Base-by-base conservation (phyloP, 352 stramenopile species). In the Globisporangium cystogenes region DNA sequence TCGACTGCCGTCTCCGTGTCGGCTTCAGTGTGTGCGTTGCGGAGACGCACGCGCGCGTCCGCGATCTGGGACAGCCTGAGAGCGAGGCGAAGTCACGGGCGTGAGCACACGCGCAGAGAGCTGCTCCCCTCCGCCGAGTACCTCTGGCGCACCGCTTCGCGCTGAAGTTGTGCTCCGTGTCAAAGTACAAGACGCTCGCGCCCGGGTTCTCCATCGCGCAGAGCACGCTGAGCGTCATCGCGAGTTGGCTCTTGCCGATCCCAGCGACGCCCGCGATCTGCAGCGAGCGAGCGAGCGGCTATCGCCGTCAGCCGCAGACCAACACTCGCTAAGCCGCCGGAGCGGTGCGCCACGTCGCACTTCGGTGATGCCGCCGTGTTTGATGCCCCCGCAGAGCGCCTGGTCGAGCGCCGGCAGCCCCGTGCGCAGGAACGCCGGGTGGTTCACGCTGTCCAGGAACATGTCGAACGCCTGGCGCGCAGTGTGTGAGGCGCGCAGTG, bases 161-260 rank as follows among this genome's bases (percentile, higher is more conserved):
- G 46, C 76, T 89, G 37, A 91, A 87, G 49, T 85, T 87, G 46
- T 79, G 72, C 42, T 87, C 80, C 4, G 68, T 72, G 44, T 93
- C 80, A 43, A 90, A 74, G 55, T 82, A 93, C 48, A 93, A 45
- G 21, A 92, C 69, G 0, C 51, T 59, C 16, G 67, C 62, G 5
- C 82, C 60, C 5, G 68, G 68, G 54, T 90, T 86, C 52, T 91
- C 75, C 48, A 86, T 58, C 7, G 73, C 71, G 45, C 79, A 92
- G 15, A 72, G 59, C 40, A 90, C 79, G 3, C 79, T 75, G 26
- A 93, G 64, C n/a, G 76, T 87, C 77, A 91, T 87, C 18, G 67
- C 71, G 20, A 75, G 51, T 59, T 93, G 83, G 42, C 70, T 86
- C 59, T 93, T 93, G 40, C 83, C 83, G 29, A 91, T 87, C 7